phyloP scores from a whole-genome alignment of 2,329 filamentous ascomycete genomes.

The Alternaria panax region DNA sequence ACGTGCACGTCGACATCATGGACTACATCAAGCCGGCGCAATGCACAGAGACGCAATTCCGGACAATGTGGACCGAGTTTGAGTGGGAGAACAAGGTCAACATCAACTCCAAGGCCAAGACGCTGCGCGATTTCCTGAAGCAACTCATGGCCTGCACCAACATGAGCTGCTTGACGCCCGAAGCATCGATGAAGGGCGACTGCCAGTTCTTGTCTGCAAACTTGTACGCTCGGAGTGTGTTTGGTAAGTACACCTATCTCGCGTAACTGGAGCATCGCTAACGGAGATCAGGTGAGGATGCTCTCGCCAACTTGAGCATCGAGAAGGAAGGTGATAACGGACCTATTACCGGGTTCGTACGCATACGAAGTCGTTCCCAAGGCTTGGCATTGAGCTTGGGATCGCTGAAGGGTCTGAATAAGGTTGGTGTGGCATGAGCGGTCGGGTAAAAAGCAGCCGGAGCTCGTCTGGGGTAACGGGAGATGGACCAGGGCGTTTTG shows the following conservation, averaged over 20 bases:
- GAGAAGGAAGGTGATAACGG: slow-evolving; percentile 97
- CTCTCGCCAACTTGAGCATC: slow-evolving; percentile 94
- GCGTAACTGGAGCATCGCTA: slow-evolving; percentile 12
- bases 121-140: slow-evolving; percentile 87
- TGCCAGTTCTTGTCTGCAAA: slow-evolving; percentile 98
- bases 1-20: slow-evolving; percentile 99
- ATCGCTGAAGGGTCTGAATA: slow-evolving; percentile 89
- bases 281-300: slow-evolving; percentile 81
- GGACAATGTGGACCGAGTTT: slow-evolving; percentile 99
- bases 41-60: slow-evolving; percentile 97
- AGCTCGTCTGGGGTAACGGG: not conserved
- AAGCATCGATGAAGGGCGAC: slow-evolving; percentile 94
- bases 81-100: slow-evolving; percentile 99
- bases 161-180: slow-evolving; percentile 97
- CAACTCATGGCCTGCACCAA: slow-evolving; percentile 98
- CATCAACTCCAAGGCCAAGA: slow-evolving; percentile 97
- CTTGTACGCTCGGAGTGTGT: slow-evolving; percentile 93
- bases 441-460: slow-evolving; percentile 1
- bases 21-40: slow-evolving; percentile 98
- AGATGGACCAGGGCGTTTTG: not conserved
- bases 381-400: slow-evolving; percentile 92
- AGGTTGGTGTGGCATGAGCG: slow-evolving; percentile 42
- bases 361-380: slow-evolving; percentile 96
- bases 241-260: no score
- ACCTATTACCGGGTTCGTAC: slow-evolving; percentile 94